phyloP scores from a whole-genome alignment of 1,139 yeast genomes.

The Geotrichum histeridarum region DNA sequence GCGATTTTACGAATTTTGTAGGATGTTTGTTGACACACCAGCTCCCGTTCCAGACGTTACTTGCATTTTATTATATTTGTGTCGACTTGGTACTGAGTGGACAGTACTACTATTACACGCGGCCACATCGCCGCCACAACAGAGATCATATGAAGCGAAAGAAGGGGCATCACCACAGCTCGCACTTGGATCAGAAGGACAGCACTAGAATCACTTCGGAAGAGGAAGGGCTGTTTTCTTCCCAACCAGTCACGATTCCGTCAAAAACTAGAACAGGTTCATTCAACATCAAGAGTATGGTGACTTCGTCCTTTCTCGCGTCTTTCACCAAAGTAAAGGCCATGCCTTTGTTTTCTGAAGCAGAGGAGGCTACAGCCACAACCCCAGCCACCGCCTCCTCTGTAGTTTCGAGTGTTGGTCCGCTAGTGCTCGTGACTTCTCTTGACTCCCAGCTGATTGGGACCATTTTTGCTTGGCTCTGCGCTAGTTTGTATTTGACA shows the following conservation, averaged over 20 bases:
- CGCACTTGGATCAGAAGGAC: not conserved
- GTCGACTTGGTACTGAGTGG: constrained; percentile 67
- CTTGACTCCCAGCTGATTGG: constrained; percentile 41
- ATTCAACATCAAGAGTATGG: constrained; percentile 22
- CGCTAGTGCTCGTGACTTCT: not conserved
- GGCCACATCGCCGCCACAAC: constrained; percentile 23
- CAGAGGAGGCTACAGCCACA: constrained; percentile 27
- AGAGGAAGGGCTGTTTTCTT: constrained; percentile 11
- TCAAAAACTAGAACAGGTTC: constrained; percentile 11
- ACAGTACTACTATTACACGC: constrained; percentile 70
- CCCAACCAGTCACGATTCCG: constrained; percentile 12
- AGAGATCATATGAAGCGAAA: constrained; percentile 12
- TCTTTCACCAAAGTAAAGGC: constrained; percentile 29
- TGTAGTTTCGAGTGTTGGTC: not conserved
- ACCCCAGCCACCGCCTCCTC: not conserved
- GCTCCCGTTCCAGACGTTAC: constrained; percentile 66
- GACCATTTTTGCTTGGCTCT: constrained; percentile 66
- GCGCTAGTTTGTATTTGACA: constrained; percentile 67
- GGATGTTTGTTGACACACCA: constrained; percentile 79
- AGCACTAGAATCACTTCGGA: not conserved
- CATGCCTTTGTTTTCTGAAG: constrained; percentile 23
- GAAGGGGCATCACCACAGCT: constrained; percentile 15
- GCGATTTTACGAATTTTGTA: constrained; percentile 73
- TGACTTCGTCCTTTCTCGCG: constrained; percentile 32
- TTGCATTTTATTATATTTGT: constrained; percentile 68